Base-by-base conservation (phyloP, 2,329 filamentous ascomycete genomes). In the Pyrenochaeta sp. region DNA sequence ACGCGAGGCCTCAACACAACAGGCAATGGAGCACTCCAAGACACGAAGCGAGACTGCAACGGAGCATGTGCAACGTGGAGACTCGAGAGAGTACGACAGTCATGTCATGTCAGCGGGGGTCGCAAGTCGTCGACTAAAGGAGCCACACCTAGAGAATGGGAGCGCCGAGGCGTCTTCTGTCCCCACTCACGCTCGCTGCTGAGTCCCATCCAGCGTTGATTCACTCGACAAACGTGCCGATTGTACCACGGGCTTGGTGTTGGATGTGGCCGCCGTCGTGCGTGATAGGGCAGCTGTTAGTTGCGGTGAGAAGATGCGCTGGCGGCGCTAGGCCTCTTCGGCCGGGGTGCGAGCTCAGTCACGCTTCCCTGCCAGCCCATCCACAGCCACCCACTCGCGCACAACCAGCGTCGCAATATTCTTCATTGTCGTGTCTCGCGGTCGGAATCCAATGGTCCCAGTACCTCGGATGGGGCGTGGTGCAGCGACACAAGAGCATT, bases 241-340 rank as follows among this genome's bases (percentile, higher is more conserved):
- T 41, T 48, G 67, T 68, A 58, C 60, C 55, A 68, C 66, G 50
- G 53, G 48, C 60, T 51, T 63, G 58, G 62, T 44, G 55, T 64
- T 67, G 55, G 59, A 61, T 65, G 65, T 65, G 66, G 59, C 54
- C 53, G 56, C 62, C 52, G 55, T 35, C 34, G 10, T 27, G 27
- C 36, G 18, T 67, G 65, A 69, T 71, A 67, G 67, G 66, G 35
- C 52, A 17, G 30, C 35, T 19, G 36, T 40, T 56, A 47, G 50
- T 67, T 67, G 66, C 67, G 67, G 67, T 71, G 65, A 67, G 61
- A 45, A 60, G 63, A 68, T 69, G 67, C 65, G 67, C 65, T 68
- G 64, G 65, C 67, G 47, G 14, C 17, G 51, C 63, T 62, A 62
- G 47, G 58, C 48, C 9, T 11, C 46, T 49, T 18, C 13, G 53